phyloP scores from a whole-genome alignment of 2,329 filamentous ascomycete species.

The Colletotrichum gloeosporioides region DNA sequence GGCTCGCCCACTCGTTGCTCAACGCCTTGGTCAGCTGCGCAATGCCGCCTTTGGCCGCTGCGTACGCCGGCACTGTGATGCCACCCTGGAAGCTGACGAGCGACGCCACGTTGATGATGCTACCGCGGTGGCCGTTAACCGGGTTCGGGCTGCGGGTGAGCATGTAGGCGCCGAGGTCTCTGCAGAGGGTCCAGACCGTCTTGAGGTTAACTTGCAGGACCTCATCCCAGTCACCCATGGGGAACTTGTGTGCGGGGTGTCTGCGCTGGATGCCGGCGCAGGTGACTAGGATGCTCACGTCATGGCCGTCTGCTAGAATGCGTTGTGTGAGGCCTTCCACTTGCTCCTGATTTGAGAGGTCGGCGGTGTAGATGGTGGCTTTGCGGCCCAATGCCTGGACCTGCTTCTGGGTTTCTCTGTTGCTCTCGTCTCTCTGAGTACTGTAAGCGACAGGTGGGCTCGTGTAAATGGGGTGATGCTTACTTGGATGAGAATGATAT shows the following conservation, averaged over 20 bases:
- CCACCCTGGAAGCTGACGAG: conserved; percentile 86
- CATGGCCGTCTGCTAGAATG: conserved; percentile 26
- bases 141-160: conserved; percentile 56
- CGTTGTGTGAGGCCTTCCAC: conserved; percentile 21
- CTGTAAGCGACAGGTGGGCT: not conserved
- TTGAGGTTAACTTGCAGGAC: conserved; percentile 84
- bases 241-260: conserved; percentile 68
- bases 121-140: conserved; percentile 62
- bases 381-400: conserved; percentile 26
- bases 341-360: conserved; percentile 22
- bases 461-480: not conserved
- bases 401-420: conserved; percentile 24
- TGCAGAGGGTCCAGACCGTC: conserved; percentile 78
- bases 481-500: conserved; percentile 24
- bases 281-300: conserved; percentile 66
- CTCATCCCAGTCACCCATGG: conserved; percentile 67
- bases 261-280: conserved; percentile 72
- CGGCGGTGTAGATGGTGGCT: conserved; percentile 25
- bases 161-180: conserved; percentile 82
- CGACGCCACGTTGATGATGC: conserved; percentile 84
- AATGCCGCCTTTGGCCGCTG: conserved; percentile 84
- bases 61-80: conserved; percentile 86
- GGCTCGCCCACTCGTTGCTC: conserved; percentile 83
- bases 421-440: conserved; percentile 23
- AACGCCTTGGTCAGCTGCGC: conserved; percentile 84